Base-by-base conservation (phyloP, 169 alveolate species). In the Toxoplasma gondii region DNA sequence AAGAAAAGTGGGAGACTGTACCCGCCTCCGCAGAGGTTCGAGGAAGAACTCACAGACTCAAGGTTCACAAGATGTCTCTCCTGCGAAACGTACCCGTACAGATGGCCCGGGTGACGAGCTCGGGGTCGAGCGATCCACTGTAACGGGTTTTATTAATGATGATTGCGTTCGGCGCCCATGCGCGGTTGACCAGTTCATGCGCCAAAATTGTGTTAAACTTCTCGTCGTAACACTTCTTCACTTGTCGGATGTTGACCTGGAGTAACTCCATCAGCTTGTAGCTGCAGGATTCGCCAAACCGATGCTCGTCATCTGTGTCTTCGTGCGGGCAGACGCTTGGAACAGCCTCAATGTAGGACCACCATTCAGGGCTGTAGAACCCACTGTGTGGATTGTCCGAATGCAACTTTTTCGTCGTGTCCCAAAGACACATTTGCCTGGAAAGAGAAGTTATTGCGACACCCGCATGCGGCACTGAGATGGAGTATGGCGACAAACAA, bases 361-460 rank as follows among this genome's bases (percentile, higher is more conserved):
- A 91, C 94, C 94, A 91, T 22, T 38, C 67, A 24, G 81, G 31
- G 64, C 82, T 41, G 84, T 78, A 91, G 80, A 41, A 70, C 7
- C 84, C 92, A 34, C 88, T 58, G 54, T 70, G 84, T 7, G 64
- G 82, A 10, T 74, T 43, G 17, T 31, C 29, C 7, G 81, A 84
- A 39, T 64, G 84, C 38, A 88, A 44, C 34, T 5, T 36, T 81
- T 70, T 39, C 31, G 94, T 91, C 31, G 80, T 82, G 44, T 91
- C 94, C 88, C 91, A 91, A 31, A 91, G 94, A 34, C 94, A 91
- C 91, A 91, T 10, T 81, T 91, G 88, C 9, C 94, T 91, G 80
- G 34, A 43, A 17, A 12, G 70, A 90, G 19, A n/a, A n/a, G n/a
- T n/a, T n/a, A 44, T 31, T 29, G 29, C 69, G 31, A n/a, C 31